Percentiles rank a stretch among this genome's conserved stretches.
Evolutionary conservation across 768 basidiomycete genomes (phyloP).

Genomic region (Russula dissimulans): DNA sequence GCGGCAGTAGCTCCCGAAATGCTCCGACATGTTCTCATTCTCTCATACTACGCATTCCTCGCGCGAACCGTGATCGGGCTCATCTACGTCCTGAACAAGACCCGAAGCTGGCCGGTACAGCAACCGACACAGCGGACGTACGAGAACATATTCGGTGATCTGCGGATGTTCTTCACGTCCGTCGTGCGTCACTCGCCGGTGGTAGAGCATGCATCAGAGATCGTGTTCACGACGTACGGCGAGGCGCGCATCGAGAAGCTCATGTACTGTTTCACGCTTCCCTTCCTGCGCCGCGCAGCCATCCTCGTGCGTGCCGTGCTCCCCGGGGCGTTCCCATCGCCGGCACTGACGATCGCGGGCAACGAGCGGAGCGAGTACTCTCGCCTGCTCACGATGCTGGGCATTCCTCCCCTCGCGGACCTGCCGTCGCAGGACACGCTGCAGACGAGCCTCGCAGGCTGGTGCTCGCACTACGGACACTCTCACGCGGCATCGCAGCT

Average conservation of each 20-base stretch:
- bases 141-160: slow-evolving; percentile 70
- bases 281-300: slow-evolving; percentile 82
- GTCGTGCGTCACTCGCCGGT: slow-evolving; percentile 83
- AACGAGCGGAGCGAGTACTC: slow-evolving; percentile 61
- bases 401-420: slow-evolving; percentile 70
- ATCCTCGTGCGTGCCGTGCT: slow-evolving; percentile 74
- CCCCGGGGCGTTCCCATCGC: slow-evolving; percentile 46
- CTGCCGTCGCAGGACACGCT: slow-evolving; percentile 77
- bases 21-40: slow-evolving; percentile 76
- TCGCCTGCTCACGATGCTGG: slow-evolving; percentile 64
- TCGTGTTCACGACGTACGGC: slow-evolving; percentile 72
- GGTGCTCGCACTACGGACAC: slow-evolving; percentile 84
- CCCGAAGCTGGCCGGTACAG: slow-evolving; percentile 36
- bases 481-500: slow-evolving; percentile 70
- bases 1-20: slow-evolving; percentile 87
- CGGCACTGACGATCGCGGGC: slow-evolving; percentile 34
- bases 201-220: slow-evolving; percentile 75
- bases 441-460: slow-evolving; percentile 82
- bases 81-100: slow-evolving; percentile 72
- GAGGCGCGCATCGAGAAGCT: slow-evolving; percentile 80
- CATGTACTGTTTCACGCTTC: slow-evolving; percentile 80
- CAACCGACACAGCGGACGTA: slow-evolving; percentile 46
- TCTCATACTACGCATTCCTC: slow-evolving; percentile 86
- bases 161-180: slow-evolving; percentile 85
- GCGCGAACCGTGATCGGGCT: slow-evolving; percentile 80